phyloP scores from a whole-genome alignment of 768 basidiomycete species.

The Filobasidium wieringae region DNA sequence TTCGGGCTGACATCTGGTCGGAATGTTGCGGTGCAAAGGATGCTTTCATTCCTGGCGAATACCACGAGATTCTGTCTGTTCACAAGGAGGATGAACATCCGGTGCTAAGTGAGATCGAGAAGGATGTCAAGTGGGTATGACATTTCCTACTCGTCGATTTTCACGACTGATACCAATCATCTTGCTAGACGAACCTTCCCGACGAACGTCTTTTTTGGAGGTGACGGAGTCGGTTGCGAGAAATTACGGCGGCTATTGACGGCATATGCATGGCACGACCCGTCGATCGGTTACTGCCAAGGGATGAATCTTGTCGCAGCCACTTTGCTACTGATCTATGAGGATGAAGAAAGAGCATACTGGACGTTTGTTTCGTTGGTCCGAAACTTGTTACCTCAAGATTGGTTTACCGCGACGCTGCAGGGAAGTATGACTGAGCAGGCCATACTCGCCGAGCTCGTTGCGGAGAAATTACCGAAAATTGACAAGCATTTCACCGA shows the following conservation, averaged over 20 bases:
- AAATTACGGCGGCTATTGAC: conserved; percentile 80
- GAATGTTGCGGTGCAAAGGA: conserved; percentile 91
- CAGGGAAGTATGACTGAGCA: conserved; percentile 91
- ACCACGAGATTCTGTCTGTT: conserved; percentile 61
- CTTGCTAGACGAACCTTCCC: conserved; percentile 67
- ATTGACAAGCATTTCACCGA: conserved; percentile 62
- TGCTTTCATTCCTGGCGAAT: conserved; percentile 80
- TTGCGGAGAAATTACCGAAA: conserved; percentile 63
- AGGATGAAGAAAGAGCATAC: conserved; percentile 93
- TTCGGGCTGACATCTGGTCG: conserved; percentile 78
- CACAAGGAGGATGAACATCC: conserved; percentile 36
- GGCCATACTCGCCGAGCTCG: conserved; percentile 74
- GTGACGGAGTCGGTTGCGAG: conserved; percentile 84
- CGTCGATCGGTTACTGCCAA: conserved; percentile 53
- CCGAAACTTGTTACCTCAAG: conserved; percentile 73
- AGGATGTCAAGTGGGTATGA: conserved; percentile 51
- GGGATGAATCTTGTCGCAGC: conserved; percentile 81
- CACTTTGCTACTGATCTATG: conserved; percentile 79
- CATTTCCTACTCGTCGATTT: conserved; percentile 21
- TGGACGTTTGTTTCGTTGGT: conserved; percentile 86
- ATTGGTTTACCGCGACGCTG: conserved; percentile 86
- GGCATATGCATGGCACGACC: conserved; percentile 92
- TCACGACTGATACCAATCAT: neutral
- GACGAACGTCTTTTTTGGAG: conserved; percentile 89
- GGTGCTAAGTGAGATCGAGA: conserved; percentile 69